These are phyloP conservation scores for Rhodofomes roseus DNA, from an alignment of 1,284 basidiomycete species.

Conservation along the genomic window DNA sequence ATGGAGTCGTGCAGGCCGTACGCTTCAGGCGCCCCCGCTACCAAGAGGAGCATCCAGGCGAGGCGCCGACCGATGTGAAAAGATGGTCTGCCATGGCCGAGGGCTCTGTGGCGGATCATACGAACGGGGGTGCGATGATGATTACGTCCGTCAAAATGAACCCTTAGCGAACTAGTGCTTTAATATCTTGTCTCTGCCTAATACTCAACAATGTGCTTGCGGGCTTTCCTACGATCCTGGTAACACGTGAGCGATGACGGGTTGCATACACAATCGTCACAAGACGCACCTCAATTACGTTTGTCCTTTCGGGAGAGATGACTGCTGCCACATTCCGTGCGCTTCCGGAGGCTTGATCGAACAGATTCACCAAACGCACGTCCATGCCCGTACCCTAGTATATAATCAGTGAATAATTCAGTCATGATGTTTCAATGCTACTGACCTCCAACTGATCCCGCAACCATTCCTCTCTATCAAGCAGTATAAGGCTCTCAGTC, in stretches of 20 bases:
- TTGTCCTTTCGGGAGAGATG: slow-evolving; percentile 27
- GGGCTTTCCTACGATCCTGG: background rate
- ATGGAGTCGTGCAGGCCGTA: background rate
- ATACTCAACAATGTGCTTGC: background rate
- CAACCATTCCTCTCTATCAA: slow-evolving; percentile 36
- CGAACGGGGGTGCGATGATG: background rate
- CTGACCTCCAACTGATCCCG: slow-evolving; percentile 25
- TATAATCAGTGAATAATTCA: background rate
- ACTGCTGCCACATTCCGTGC: slow-evolving; percentile 61
- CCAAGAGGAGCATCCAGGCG: background rate
- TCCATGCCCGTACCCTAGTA: slow-evolving; percentile 20
- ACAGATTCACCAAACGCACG: slow-evolving; percentile 56
- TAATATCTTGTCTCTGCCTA: background rate
- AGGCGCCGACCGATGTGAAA: background rate
- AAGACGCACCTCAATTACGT: background rate
- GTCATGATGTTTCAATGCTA: background rate
- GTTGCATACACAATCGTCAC: background rate
- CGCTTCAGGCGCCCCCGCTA: background rate
- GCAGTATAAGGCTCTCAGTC: slow-evolving; percentile 36
- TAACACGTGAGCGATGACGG: too few relatives aligned
- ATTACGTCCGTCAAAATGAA: background rate
- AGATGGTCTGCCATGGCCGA: background rate
- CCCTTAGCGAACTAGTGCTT: background rate
- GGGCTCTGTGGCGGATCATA: background rate
- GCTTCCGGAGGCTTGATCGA: slow-evolving; percentile 63